A percentile compares a stretch with the other conserved stretches of the same genome.
These are phyloP conservation scores for Colletotrichum horii DNA, from an alignment of 2,329 filamentous ascomycete genomes.

Conservation along the genomic window DNA sequence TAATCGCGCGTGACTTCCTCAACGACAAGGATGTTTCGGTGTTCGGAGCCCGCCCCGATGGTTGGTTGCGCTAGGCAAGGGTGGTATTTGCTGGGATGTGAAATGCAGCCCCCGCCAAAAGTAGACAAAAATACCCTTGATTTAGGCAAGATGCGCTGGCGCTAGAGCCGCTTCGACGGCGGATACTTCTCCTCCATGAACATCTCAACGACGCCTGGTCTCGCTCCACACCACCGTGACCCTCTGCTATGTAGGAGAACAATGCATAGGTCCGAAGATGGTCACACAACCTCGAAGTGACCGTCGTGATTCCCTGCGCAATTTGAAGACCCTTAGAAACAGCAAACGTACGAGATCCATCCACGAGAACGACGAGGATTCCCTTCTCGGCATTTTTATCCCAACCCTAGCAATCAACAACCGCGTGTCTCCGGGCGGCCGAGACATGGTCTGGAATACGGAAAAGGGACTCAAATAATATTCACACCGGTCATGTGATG, in stretches of 20 bases:
- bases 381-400: neutral
- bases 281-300: neutral
- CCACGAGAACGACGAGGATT: neutral
- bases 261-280: too few relatives aligned
- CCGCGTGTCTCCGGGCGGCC: neutral
- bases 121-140: neutral
- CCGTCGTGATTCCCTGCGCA: neutral
- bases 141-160: neutral
- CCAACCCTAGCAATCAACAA: neutral
- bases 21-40: neutral
- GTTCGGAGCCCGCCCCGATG: neutral
- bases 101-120: neutral
- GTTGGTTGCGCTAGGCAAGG: neutral
- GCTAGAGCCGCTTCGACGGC: neutral
- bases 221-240: neutral
- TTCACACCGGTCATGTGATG: neutral
- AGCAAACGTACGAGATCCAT: neutral
- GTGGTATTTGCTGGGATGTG: neutral
- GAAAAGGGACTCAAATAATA: neutral
- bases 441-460: neutral
- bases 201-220: neutral
- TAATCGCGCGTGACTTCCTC: neutral
- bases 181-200: neutral
- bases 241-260: neutral
- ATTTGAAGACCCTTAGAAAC: neutral